These are phyloP conservation scores for Metschnikowia kofuensis DNA, from an alignment of 805 yeast species.

Conservation along the genomic window DNA sequence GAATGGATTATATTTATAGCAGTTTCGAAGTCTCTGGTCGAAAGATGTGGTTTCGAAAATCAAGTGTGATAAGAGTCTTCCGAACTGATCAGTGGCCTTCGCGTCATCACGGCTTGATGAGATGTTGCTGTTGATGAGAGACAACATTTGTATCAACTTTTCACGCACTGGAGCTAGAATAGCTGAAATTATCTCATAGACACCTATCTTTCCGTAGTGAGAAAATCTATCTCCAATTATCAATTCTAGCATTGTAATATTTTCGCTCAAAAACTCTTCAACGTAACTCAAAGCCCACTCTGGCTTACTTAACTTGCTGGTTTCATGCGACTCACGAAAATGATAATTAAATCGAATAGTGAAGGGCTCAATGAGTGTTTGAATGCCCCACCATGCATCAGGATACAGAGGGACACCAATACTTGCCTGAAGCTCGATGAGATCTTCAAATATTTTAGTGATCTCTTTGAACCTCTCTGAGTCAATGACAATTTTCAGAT, in stretches of 20 bases:
- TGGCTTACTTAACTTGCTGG: constrained; percentile 65
- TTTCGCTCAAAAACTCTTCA: constrained; percentile 40
- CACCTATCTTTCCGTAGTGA: constrained; percentile 26
- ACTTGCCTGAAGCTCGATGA: constrained; percentile 32
- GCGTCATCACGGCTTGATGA: constrained; percentile 17
- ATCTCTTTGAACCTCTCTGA: constrained; percentile 12
- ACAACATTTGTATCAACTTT: constrained; percentile 35
- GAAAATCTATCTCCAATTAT: constrained; percentile 36
- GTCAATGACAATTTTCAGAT: constrained; percentile 13
- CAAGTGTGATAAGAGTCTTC: constrained; percentile 54
- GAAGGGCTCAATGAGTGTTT: constrained; percentile 44
- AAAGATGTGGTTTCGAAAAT: constrained; percentile 56
- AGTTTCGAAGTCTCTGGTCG: constrained; percentile 47
- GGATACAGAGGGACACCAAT: constrained; percentile 29
- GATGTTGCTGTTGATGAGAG: constrained; percentile 23
- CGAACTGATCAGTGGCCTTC: constrained; percentile 31
- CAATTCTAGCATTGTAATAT: constrained; percentile 38
- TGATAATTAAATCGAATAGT: constrained; percentile 55
- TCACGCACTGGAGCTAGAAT: constrained; percentile 45
- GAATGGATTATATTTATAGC: constrained; percentile 47
- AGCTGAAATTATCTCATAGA: constrained; percentile 43
- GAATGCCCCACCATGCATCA: constrained; percentile 50
- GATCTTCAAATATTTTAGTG: constrained; percentile 9
- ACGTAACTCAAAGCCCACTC: constrained; percentile 64
- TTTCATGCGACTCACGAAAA: constrained; percentile 52